These are phyloP conservation scores for Trichoderma gracile DNA, from an alignment of 2,329 filamentous ascomycete species.

Conservation along the genomic window DNA sequence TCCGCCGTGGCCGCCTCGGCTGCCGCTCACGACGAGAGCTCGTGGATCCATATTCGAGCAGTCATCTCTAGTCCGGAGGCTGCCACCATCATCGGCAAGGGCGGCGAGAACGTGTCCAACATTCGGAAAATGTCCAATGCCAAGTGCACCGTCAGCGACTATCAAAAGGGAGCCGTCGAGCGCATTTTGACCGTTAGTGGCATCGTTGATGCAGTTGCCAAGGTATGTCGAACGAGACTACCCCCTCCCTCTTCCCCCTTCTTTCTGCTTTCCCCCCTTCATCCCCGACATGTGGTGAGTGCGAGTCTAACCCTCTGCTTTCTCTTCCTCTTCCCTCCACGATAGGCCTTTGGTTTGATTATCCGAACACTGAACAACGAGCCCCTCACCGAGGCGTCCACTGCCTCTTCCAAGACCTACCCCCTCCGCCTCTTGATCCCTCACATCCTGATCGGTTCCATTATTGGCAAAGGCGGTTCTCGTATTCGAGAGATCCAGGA, in stretches of 20 bases:
- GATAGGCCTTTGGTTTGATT: slow-evolving; percentile 93
- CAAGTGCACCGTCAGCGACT: slow-evolving; percentile 98
- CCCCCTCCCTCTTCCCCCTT: background rate
- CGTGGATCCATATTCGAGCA: slow-evolving; percentile 95
- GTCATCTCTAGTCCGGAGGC: slow-evolving; percentile 97
- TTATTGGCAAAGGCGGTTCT: slow-evolving; percentile 95
- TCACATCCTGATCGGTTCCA: slow-evolving; percentile 95
- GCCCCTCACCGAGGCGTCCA: slow-evolving; percentile 82
- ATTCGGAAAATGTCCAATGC: slow-evolving; percentile 93
- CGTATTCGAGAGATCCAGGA: slow-evolving; percentile 98
- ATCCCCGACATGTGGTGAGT: background rate
- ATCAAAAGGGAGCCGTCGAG: slow-evolving; percentile 94
- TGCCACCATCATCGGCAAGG: slow-evolving; percentile 97
- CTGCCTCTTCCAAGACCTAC: slow-evolving; percentile 93
- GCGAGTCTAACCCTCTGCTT: background rate
- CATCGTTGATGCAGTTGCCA: slow-evolving; percentile 92
- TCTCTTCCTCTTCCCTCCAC: background rate
- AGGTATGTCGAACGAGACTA: slow-evolving; percentile 58
- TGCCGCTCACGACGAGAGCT: slow-evolving; percentile 79
- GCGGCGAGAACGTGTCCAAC: slow-evolving; percentile 96
- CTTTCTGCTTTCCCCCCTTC: background rate
- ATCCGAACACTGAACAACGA: slow-evolving; percentile 98
- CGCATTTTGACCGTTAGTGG: slow-evolving; percentile 97
- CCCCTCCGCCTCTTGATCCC: slow-evolving; percentile 93
- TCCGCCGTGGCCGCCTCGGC: slow-evolving; percentile 46